phyloP scores from a whole-genome alignment of 352 stramenopile genomes.

The Globisporangium echinulatum region DNA sequence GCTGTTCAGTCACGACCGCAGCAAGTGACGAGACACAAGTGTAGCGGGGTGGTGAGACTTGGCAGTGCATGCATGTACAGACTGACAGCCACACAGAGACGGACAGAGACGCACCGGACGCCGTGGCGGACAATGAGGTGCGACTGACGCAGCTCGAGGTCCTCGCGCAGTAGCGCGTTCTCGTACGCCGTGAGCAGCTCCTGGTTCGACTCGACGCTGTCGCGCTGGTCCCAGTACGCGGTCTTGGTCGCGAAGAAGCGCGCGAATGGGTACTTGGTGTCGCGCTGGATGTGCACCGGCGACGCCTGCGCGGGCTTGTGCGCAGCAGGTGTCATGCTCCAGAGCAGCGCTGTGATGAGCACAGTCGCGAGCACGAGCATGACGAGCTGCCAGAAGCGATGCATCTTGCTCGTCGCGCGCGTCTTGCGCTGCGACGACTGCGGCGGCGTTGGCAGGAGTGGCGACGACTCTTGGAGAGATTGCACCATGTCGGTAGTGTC shows the following conservation, averaged over 20 bases:
- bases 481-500: too few species aligned
- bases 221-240: slow-evolving; percentile 48
- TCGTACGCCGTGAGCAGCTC: slow-evolving; percentile 20
- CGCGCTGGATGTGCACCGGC: slow-evolving; percentile 8
- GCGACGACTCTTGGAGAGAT: background rate
- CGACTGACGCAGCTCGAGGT: slow-evolving; percentile 54
- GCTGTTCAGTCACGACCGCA: slow-evolving; percentile 4
- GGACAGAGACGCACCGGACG: slow-evolving; percentile 28
- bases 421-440: slow-evolving; percentile 9
- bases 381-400: slow-evolving; percentile 12
- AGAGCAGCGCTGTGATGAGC: slow-evolving; percentile 13
- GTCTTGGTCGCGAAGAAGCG: slow-evolving; percentile 53
- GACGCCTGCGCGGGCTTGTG: slow-evolving; percentile 3
- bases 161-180: slow-evolving; percentile 17
- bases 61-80: background rate
- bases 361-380: slow-evolving; percentile 9
- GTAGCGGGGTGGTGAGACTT: background rate
- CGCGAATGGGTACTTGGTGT: slow-evolving; percentile 14
- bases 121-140: slow-evolving; percentile 59
- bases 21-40: background rate
- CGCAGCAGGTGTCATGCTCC: slow-evolving; percentile 11
- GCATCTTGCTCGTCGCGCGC: slow-evolving; percentile 1
- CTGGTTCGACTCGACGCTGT: slow-evolving; percentile 12
- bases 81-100: too few species aligned
- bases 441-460: slow-evolving; percentile 3